Base-by-base conservation (phyloP, 2,329 filamentous ascomycete genomes). In the Colletotrichum plurivorum region DNA sequence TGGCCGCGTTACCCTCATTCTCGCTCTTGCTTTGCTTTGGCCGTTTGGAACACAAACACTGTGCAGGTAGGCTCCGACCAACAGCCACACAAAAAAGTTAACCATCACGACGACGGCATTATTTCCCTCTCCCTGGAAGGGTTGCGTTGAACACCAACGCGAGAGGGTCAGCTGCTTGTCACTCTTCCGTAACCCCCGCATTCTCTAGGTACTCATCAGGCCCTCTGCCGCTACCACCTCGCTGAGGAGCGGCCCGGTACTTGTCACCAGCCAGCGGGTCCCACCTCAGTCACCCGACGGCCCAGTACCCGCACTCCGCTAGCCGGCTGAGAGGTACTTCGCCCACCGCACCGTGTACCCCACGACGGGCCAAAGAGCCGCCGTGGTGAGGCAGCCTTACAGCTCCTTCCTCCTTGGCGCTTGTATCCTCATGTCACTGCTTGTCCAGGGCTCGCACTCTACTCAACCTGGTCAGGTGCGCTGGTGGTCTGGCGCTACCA, bases 401-500 rank as follows among this genome's bases (percentile, higher is more conserved):
- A 45, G 41, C 52, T 36, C 31, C 31, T 36, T 36, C 31, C 8
- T 36, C 18, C 62, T 49, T 45, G 51, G n/a, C 58, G 45, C 48
- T 48, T 59, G 66, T 69, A 69, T 61, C 49, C 25, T 31, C 22
- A 31, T 64, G 61, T 65, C 39, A 18, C 45, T 16, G 48, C 41
- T 27, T 27, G 20, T n/a, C 31, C 39, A 16, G 18, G 48, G 36
- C 22, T 52, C 43, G 12, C 12, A 15, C 52, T 56, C 31, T 20
- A 20, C 39, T 53, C 12, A 16, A 22, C 43, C 31, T n/a, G 52
- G 66, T 69, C 67, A 69, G 67, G 67, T 67, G 67, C 62, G 27
- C 56, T 48, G 59, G 48, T 48, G 31, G 36, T 36, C 9, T 25
- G 46, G 18, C 59, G 36, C 67, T 59, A 54, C 61, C 53, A 64